Evolutionary conservation across 2,329 filamentous ascomycete genomes (phyloP), one percentile per base, ranked within the genome.

Genomic region (Dissoconium aciculare): DNA sequence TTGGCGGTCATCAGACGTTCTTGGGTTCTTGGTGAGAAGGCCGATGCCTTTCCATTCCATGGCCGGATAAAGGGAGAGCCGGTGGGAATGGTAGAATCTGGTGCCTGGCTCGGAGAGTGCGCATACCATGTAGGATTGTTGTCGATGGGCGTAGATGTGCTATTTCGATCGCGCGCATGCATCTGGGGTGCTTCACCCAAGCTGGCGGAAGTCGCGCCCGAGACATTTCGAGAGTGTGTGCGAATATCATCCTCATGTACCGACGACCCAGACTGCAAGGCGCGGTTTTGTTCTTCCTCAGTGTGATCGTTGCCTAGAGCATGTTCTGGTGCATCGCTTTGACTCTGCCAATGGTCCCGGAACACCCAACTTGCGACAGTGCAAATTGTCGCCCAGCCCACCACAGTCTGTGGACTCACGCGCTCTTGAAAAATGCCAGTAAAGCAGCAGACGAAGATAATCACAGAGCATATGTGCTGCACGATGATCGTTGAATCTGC

Each of bases 401-500:
- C 84, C 3, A 95, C 75, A 1, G 82, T 75, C n/a, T 91, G 74
- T 2, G 87, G 85, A 17, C 79, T 84, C n/a, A 94, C 73, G 23
- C 83, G 72, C 44, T 85, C 75, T 45, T 87, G 74, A 44, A 80
- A 80, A 38, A 98, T 98, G 31, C 75, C 83, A 11, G 85, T 75
- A 52, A 98, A 98, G 56, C 81, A 92, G 42, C 87, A 85, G 38
- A 92, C 71, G 51, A 95, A 98, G 34, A 98, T 87, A 32, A 80
- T 79, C 37, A 95, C 85, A 5, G 83, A 91, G 54, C 83, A 92
- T 28, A 95, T 79, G 55, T 98, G 89, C 55, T 98, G 89, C 11
- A 95, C 80, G 43, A 98, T 94, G 36, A 95, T 83, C 3, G 87
- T 94, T 10, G 82, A 87, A 54, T 95, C 87, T 34, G 83, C 81